Evolutionary conservation across 1,284 basidiomycete genomes (phyloP).

Genomic region (Cutaneotrichosporon dermatis): DNA sequence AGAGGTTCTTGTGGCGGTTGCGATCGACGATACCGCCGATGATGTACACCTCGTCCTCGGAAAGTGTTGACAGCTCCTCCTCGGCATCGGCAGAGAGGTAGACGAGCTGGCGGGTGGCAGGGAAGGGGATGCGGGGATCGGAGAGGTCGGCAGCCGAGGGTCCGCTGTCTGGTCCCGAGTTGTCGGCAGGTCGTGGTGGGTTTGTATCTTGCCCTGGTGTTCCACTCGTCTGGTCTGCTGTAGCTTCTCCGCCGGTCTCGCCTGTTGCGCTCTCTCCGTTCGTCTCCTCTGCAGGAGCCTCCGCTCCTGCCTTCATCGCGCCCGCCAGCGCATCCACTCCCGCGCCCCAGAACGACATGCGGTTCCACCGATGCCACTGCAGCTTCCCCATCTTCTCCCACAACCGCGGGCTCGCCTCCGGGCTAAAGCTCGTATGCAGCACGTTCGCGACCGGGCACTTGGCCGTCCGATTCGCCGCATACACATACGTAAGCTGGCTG

Average conservation of each 20-base stretch:
- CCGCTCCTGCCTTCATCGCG: slow-evolving; percentile 6
- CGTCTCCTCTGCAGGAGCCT: too few relatives aligned
- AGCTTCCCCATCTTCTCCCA: slow-evolving; percentile 34
- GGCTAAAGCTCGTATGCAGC: slow-evolving; percentile 67
- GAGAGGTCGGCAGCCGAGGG: slow-evolving; percentile 10
- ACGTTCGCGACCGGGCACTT: slow-evolving; percentile 65
- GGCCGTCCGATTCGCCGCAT: slow-evolving; percentile 75
- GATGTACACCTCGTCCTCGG: slow-evolving; percentile 81
- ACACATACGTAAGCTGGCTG: slow-evolving; percentile 83
- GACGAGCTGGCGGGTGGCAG: slow-evolving; percentile 58
- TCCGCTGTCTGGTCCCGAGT: neutral
- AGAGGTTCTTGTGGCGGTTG: slow-evolving; percentile 95
- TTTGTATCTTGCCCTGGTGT: too few relatives aligned
- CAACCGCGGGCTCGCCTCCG: slow-evolving; percentile 34
- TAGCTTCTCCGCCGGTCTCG: neutral
- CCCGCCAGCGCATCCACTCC: slow-evolving; percentile 28
- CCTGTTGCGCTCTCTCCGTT: neutral
- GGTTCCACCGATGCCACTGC: slow-evolving; percentile 68
- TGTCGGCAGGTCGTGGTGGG: too few relatives aligned
- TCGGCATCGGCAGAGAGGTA: slow-evolving; percentile 95
- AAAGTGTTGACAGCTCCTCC: slow-evolving; percentile 74
- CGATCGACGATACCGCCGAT: slow-evolving; percentile 96
- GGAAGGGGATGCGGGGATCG: slow-evolving; percentile 24
- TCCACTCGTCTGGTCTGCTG: neutral
- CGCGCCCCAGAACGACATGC: slow-evolving; percentile 70